Evolutionary conservation across 352 stramenopile species (phyloP).

Genomic region (Globisporangium alternatum): DNA sequence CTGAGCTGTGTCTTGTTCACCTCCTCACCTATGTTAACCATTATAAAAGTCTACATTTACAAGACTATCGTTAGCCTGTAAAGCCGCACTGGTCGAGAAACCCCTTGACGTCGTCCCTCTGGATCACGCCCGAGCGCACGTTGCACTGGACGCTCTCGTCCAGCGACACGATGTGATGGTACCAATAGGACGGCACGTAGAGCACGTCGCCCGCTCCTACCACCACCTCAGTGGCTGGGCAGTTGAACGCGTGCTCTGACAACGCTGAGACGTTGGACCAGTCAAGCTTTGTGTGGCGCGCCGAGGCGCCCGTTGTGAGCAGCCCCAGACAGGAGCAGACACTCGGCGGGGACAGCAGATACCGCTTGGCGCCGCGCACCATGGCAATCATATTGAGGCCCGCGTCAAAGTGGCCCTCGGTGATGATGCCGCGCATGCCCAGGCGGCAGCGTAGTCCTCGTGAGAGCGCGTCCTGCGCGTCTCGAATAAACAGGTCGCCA

Average conservation of each 20-base stretch:
- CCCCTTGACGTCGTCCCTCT: slow-evolving; percentile 29
- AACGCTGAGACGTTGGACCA: slow-evolving; percentile 71
- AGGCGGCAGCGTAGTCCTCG: slow-evolving; percentile 83
- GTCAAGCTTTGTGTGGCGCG: slow-evolving; percentile 89
- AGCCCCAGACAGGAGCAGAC: slow-evolving; percentile 83
- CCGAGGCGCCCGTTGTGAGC: slow-evolving; percentile 68
- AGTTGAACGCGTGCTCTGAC: slow-evolving; percentile 35
- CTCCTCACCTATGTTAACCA: background rate
- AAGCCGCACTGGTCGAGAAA: slow-evolving; percentile 47
- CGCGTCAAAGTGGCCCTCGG: slow-evolving; percentile 92
- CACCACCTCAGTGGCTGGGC: slow-evolving; percentile 87
- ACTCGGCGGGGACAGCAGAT: slow-evolving; percentile 90
- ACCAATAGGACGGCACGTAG: slow-evolving; percentile 94
- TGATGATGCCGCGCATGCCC: slow-evolving; percentile 91
- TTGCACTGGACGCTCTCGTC: slow-evolving; percentile 96
- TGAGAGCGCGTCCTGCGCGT: slow-evolving; percentile 26
- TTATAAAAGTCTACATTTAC: background rate
- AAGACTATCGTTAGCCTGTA: background rate
- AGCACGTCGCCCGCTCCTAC: slow-evolving; percentile 91
- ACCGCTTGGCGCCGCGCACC: slow-evolving; percentile 88
- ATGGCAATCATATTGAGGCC: slow-evolving; percentile 93
- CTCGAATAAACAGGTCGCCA: slow-evolving; percentile 53
- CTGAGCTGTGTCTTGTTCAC: background rate
- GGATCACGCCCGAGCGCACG: slow-evolving; percentile 57
- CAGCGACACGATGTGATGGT: slow-evolving; percentile 95